Evolutionary conservation across 1,284 basidiomycete genomes (phyloP), one percentile per base, ranked within the genome.

Genomic region (Lentinula novae-zelandiae): DNA sequence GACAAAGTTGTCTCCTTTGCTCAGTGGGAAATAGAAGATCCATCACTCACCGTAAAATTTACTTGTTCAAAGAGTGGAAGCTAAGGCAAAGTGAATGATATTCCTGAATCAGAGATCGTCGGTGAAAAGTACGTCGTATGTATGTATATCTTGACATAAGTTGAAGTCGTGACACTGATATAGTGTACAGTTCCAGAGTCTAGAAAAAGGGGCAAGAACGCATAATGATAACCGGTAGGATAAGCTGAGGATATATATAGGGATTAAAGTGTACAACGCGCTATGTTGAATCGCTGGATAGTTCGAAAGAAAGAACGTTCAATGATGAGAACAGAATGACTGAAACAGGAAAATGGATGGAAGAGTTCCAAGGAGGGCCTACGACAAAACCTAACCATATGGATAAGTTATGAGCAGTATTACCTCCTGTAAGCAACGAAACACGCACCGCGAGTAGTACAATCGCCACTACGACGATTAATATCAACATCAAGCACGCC

Each of bases 401-500:
- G 22, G 22, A 4, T 2, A 20, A 20, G 17, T 22, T 20, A 50
- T 50, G 10, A 31, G 48, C 48, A 49, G 9, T 7, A 49, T 17
- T 27, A 10, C 7, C 27, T 31, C 12, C 22, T 1, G 20, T 8
- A 49, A 3, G 13, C 1, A 8, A 61, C 17, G 42, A 33, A 22
- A 13, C 15, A 39, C 51, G 1, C 70, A 98, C 95, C 68, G 96
- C 96, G 42, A 99, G 76, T 36, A 99, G 78, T 20, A 99, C 95
- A 63, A 99, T 79, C n/a, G 86, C 85, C 27, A 92, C 82, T 13
- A 99, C 96, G 63, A 98, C 78, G 36, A 90, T 87, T 40, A 98
- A 78, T 44, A 99, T 85, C 22, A 99, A 74, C 81, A 96, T 86
- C 57, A 99, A 78, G 73, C 95, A 98, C 2, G 93, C 87, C 61